phyloP scores from a whole-genome alignment of 352 stramenopile genomes.

The Pythium myriotylum region DNA sequence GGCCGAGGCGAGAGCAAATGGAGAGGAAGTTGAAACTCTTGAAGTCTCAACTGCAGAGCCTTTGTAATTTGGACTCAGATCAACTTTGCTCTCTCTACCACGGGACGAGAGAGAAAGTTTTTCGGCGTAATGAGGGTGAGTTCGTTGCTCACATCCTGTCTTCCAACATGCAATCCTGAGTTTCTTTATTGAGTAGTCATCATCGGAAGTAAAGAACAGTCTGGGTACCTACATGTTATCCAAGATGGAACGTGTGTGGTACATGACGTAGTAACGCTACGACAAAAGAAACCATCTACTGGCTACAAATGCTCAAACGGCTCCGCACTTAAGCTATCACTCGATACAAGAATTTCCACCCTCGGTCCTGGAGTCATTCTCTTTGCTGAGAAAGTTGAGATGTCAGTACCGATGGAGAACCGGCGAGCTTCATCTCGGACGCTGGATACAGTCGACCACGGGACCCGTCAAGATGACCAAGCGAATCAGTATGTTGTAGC shows the following conservation, averaged over 20 bases:
- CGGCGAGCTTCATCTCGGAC: constrained; percentile 17
- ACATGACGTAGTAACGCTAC: constrained; percentile 42
- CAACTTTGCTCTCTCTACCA: constrained; percentile 55
- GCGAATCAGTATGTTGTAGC: constrained; percentile 39
- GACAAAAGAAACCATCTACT: constrained; percentile 24
- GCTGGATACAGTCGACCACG: constrained; percentile 7
- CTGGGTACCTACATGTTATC: constrained; percentile 39
- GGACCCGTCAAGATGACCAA: neutral
- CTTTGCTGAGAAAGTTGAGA: constrained; percentile 27
- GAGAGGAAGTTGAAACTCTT: constrained; percentile 39
- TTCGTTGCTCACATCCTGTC: too few relatives aligned
- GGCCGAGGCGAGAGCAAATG: constrained; percentile 32
- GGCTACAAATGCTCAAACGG: neutral
- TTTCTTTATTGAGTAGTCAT: constrained; percentile 31
- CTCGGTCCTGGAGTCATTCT: constrained; percentile 41
- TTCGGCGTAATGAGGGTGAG: constrained; percentile 48
- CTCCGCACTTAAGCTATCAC: constrained; percentile 28
- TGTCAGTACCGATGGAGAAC: neutral
- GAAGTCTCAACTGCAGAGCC: constrained; percentile 32
- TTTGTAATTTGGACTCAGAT: constrained; percentile 40
- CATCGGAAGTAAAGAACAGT: constrained; percentile 26
- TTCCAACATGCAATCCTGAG: neutral
- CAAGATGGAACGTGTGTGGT: constrained; percentile 45
- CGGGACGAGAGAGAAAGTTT: constrained; percentile 32
- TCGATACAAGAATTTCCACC: constrained; percentile 45